Conservation (phyloP, 2,329 filamentous ascomycete species). For the Phyllosticta citrichinensis region DNA sequence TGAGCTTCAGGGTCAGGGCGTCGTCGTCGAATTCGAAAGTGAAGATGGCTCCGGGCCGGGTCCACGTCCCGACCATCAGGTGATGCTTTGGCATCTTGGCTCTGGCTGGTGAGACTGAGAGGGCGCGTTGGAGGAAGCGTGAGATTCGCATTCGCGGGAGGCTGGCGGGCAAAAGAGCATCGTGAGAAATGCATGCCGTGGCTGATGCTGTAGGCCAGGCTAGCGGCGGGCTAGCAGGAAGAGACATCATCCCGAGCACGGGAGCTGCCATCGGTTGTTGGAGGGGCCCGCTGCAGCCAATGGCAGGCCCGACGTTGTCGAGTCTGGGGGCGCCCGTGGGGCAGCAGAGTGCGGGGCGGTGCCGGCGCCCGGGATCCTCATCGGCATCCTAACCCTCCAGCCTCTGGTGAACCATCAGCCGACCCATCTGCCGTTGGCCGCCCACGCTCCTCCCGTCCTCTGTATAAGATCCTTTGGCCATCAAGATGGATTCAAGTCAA, state of each 20-base stretch:
- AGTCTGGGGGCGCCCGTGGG: not conserved
- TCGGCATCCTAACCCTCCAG: not conserved
- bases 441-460: not conserved
- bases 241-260: constrained; percentile 8
- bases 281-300: not conserved
- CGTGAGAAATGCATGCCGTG: not conserved
- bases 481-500: not conserved
- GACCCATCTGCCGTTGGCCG: constrained; percentile 7
- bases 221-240: constrained; percentile 2
- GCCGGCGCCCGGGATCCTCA: constrained; percentile 1
- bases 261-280: constrained; percentile 9
- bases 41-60: constrained; percentile 79
- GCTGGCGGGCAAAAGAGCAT: not conserved
- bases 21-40: constrained; percentile 83
- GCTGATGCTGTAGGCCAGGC: not conserved
- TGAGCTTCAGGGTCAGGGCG: constrained; percentile 58
- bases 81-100: constrained; percentile 62
- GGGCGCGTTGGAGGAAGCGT: not conserved
- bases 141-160: not conserved
- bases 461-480: constrained; percentile 2
- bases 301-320: not conserved
- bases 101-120: not conserved
- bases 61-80: constrained; percentile 89
- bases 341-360: constrained; percentile 3
- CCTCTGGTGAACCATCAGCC: constrained; percentile 2